Evolutionary conservation across 768 basidiomycete species (phyloP).

Genomic region (Rickenella mellea): DNA sequence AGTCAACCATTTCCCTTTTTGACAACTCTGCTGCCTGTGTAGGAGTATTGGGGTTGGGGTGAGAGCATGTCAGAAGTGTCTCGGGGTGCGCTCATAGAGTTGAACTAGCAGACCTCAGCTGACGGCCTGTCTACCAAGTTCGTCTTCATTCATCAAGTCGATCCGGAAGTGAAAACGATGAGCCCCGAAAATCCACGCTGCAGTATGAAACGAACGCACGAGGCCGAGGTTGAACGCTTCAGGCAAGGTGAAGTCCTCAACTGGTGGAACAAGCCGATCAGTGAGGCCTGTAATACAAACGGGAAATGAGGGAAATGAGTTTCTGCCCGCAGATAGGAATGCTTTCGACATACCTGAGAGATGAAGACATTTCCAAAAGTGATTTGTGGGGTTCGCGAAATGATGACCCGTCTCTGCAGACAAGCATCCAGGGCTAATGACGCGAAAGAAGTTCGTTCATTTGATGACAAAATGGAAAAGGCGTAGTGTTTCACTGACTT

Average conservation of each 20-base stretch:
- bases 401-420: conserved; percentile 70
- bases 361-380: conserved; percentile 72
- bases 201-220: conserved; percentile 29
- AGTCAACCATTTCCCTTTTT: conserved; percentile 35
- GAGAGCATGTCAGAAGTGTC: background rate
- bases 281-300: conserved; percentile 44
- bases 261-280: conserved; percentile 34
- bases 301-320: background rate
- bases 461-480: background rate
- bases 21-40: conserved; percentile 48
- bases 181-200: background rate
- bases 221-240: conserved; percentile 52
- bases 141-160: conserved; percentile 36
- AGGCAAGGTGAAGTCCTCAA: conserved; percentile 54
- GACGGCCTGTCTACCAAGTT: conserved; percentile 69
- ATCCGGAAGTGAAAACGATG: background rate
- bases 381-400: conserved; percentile 71
- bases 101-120: conserved; percentile 33
- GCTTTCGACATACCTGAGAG: conserved; percentile 38
- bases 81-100: background rate
- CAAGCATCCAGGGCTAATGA: conserved; percentile 61
- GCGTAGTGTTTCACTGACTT: conserved; percentile 59
- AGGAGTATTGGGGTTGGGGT: background rate
- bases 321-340: background rate
- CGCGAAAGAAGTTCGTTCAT: background rate